Conservation (phyloP, 129 eudicot species). For the Pulicaria dysenterica region DNA sequence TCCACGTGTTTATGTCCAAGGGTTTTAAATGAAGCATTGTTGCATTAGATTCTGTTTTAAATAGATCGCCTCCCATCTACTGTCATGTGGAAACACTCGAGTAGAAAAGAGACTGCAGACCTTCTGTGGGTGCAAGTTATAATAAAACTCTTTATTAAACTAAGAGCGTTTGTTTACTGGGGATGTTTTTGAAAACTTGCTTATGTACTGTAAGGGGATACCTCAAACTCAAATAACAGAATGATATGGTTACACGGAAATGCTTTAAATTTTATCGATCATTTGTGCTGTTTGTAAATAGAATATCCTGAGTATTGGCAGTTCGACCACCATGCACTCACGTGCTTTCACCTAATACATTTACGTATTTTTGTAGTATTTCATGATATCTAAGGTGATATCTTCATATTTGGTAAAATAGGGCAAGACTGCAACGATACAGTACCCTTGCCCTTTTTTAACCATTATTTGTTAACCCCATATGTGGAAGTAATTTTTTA, state of each 20-base stretch:
- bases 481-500: not conserved
- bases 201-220: not conserved
- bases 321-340: conserved; percentile 21
- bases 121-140: conserved; percentile 9
- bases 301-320: not conserved
- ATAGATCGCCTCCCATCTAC: not conserved
- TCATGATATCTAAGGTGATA: conserved; percentile 1
- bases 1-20: not conserved
- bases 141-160: not conserved
- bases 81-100: conserved; percentile 4
- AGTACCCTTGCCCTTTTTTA: not conserved
- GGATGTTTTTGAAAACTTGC: conserved; percentile 14
- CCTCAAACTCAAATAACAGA: conserved; percentile 1
- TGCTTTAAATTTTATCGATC: not conserved
- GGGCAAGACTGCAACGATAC: not conserved
- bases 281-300: not conserved
- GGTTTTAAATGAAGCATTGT: conserved; percentile 11
- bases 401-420: not conserved
- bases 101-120: conserved; percentile 13
- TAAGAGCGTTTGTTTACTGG: conserved; percentile 6
- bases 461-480: conserved; percentile 4
- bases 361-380: not conserved
- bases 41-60: conserved; percentile 14
- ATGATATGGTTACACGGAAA: conserved; percentile 13
- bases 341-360: not conserved